Evolutionary conservation across 345 rosid genomes (phyloP).

Genomic region (Heritiera littoralis): DNA sequence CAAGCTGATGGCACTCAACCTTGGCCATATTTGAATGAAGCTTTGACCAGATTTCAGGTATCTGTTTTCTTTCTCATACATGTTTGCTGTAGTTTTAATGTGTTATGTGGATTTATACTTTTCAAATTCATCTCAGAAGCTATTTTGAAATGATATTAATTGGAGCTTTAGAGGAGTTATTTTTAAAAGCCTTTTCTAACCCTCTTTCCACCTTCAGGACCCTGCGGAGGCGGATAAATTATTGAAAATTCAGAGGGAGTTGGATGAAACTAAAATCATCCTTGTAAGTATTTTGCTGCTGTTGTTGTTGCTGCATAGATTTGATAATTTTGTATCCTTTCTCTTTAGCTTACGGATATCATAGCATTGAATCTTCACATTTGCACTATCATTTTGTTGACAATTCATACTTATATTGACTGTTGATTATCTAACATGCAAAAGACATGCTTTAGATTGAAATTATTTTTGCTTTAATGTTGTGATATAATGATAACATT

Average conservation of each 20-base stretch:
- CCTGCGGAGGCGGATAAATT: constrained; percentile 98
- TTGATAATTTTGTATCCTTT: background rate
- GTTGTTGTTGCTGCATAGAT: background rate
- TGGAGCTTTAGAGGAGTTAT: background rate
- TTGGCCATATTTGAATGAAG: constrained; percentile 86
- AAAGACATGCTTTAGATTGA: background rate
- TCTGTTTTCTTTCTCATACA: constrained; percentile 11
- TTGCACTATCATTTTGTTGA: background rate
- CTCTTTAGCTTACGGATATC: background rate
- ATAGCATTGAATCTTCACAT: background rate
- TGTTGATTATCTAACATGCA: background rate
- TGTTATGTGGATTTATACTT: background rate
- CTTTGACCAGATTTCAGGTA: constrained; percentile 84
- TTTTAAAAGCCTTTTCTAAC: background rate
- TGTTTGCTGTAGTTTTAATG: background rate
- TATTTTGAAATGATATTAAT: background rate
- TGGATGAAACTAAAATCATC: constrained; percentile 98
- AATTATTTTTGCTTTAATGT: background rate
- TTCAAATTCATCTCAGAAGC: background rate
- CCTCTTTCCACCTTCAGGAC: constrained; percentile 53
- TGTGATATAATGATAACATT: background rate
- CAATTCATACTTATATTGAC: background rate
- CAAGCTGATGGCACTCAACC: constrained; percentile 60
- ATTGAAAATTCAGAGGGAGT: constrained; percentile 93
- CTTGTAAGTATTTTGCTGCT: constrained; percentile 58